Base-by-base conservation (phyloP, 768 basidiomycete species). In the Boletus vermiculosoides region DNA sequence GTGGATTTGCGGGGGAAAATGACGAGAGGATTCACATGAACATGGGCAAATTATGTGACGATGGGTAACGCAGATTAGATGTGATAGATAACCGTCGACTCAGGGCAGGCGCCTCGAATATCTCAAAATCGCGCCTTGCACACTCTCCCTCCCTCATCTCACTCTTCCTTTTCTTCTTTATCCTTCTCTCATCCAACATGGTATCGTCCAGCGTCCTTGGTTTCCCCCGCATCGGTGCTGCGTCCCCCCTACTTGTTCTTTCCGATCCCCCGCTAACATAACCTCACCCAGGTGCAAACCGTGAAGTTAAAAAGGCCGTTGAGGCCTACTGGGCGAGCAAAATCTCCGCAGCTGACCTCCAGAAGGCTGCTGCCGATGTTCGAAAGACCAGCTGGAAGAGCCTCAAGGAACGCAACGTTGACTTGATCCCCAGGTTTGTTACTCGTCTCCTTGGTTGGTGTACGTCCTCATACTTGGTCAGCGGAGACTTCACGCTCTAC, bases 321-420 rank as follows among this genome's bases (percentile, higher is more conserved):
- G 96, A 98, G 77, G 89, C 93, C 55, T 98, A 98, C 81, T 99
- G 97, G 97, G 92, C 83, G 33, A 90, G 90, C 74, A 98, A 96
- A 75, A 79, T 86, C 72, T 82, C 87, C 58, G 92, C 85, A 36
- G 90, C 91, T 64, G 91, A 94, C 57, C 88, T 99, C 63, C 86
- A 86, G 71, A 90, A 90, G 75, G 85, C 80, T 62, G 91, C 94
- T 65, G 88, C 92, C 64, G 87, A 92, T 51, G 87, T 94, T 69
- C 90, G 88, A 74, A 92, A 92, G 80, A 72, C 83, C 62, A 91
- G 83, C 81, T 99, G 94, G 95, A 85, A 83, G 59, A 81, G 76
- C 64, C 80, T 98, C 78, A 91, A 94, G 80, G 78, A 80, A 47
- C 83, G 85, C 66, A 89, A 91, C 55, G 95, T 98, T 60, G 90